These are phyloP conservation scores for Fusarium continuum DNA, from an alignment of 2,329 filamentous ascomycete species.

Conservation along the genomic window DNA sequence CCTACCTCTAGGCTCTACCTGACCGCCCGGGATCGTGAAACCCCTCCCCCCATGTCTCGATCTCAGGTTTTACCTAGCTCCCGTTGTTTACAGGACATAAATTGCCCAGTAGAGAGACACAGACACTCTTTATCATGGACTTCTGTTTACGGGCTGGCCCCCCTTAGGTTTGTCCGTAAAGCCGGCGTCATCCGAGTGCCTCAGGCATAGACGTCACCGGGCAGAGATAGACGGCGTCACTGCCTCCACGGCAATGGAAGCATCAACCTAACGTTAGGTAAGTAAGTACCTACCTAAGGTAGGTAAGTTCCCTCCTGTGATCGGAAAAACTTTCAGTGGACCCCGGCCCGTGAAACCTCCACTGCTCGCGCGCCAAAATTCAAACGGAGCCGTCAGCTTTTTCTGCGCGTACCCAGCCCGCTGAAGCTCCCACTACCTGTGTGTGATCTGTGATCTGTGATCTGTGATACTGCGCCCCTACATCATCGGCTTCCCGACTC, in stretches of 20 bases:
- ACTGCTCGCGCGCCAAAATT: slow-evolving; percentile 45
- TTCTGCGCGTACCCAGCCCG: slow-evolving; percentile 48
- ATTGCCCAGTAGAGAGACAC: not conserved
- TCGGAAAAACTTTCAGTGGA: slow-evolving; percentile 47
- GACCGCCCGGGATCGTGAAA: not conserved
- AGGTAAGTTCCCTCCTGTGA: slow-evolving; percentile 16
- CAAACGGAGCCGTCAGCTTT: slow-evolving; percentile 45
- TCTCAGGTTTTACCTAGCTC: not conserved
- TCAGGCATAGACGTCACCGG: slow-evolving; percentile 21
- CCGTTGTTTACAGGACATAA: not conserved
- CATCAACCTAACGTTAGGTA: too few species aligned
- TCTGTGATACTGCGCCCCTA: slow-evolving; percentile 44
- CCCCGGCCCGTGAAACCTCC: slow-evolving; percentile 23
- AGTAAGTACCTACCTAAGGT: too few species aligned
- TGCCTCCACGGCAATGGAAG: too few species aligned
- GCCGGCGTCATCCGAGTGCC: slow-evolving; percentile 14
- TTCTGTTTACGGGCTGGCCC: too few species aligned
- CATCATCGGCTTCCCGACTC: slow-evolving; percentile 47
- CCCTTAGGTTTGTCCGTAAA: not conserved
- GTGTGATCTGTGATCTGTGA: slow-evolving; percentile 12
- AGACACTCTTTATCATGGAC: too few species aligned
- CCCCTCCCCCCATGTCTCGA: not conserved
- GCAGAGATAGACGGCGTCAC: slow-evolving; percentile 2
- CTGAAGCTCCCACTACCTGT: slow-evolving; percentile 40
- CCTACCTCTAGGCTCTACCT: not conserved